Percentiles rank a stretch among this genome's conserved stretches.
These are phyloP conservation scores for Penicillium cosmopolitanum DNA, from an alignment of 495 filamentous ascomycete species.

Conservation along the genomic window DNA sequence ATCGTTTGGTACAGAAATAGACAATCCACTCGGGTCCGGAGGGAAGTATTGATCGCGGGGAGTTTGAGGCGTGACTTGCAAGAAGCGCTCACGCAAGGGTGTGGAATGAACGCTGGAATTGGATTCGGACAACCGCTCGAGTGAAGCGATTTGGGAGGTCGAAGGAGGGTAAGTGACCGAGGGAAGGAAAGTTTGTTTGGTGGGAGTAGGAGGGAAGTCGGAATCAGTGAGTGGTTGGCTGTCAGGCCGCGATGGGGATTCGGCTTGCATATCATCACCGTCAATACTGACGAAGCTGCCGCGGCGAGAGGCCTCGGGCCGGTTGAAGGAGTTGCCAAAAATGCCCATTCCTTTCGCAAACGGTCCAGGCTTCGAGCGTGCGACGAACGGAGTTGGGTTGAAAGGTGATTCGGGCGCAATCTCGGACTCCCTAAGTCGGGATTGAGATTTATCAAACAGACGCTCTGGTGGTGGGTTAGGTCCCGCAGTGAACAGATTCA, in stretches of 20 bases:
- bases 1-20: slow-evolving; percentile 66
- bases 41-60: slow-evolving; percentile 74
- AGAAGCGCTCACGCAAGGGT: slow-evolving; percentile 43
- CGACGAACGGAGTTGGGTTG: slow-evolving; percentile 47
- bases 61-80: slow-evolving; percentile 72
- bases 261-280: slow-evolving; percentile 65
- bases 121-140: slow-evolving; percentile 43
- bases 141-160: slow-evolving; percentile 43
- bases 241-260: slow-evolving; percentile 60
- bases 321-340: slow-evolving; percentile 63
- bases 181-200: slow-evolving; percentile 67
- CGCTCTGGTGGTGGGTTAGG: slow-evolving; percentile 58
- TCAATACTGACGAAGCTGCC: slow-evolving; percentile 79
- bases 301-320: slow-evolving; percentile 59
- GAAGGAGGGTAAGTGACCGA: slow-evolving; percentile 47
- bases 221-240: slow-evolving; percentile 67
- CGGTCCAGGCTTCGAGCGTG: slow-evolving; percentile 52
- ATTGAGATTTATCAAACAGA: slow-evolving; percentile 55
- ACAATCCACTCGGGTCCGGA: slow-evolving; percentile 80
- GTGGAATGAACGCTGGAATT: slow-evolving; percentile 35
- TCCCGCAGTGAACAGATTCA: slow-evolving; percentile 65
- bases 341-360: slow-evolving; percentile 71
- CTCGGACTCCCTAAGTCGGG: slow-evolving; percentile 65
- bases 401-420: slow-evolving; percentile 65
- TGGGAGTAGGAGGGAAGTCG: slow-evolving; percentile 89